Conservation (phyloP, 1,284 basidiomycete genomes). For the Apiotrichum montevideense region DNA sequence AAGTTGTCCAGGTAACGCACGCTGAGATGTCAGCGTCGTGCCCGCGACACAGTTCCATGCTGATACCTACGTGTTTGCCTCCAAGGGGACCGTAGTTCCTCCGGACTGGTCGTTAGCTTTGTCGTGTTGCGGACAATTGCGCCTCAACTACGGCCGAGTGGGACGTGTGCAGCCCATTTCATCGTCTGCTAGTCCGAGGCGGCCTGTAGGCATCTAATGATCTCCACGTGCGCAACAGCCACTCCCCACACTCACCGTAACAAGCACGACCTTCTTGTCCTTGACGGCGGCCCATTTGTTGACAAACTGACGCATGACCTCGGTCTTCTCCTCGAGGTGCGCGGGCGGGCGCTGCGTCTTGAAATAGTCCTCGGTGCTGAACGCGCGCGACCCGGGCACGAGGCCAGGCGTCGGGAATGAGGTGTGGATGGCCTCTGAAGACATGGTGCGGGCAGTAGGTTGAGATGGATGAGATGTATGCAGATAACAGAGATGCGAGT, state of each 20-base stretch:
- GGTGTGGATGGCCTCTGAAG: slow-evolving; percentile 5
- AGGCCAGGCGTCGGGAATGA: slow-evolving; percentile 3
- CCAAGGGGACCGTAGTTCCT: slow-evolving; percentile 88
- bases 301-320: slow-evolving; percentile 64
- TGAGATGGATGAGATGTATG: no score
- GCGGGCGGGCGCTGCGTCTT: slow-evolving; percentile 70
- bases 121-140: no score
- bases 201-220: no score
- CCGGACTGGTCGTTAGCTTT: slow-evolving; percentile 61
- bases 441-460: slow-evolving; percentile 43
- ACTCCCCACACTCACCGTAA: slow-evolving; percentile 64
- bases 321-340: slow-evolving; percentile 61
- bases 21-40: slow-evolving; percentile 49
- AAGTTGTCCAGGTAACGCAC: slow-evolving; percentile 99
- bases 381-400: slow-evolving; percentile 35
- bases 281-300: slow-evolving; percentile 55
- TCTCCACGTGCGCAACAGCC: background rate
- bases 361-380: slow-evolving; percentile 83
- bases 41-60: background rate
- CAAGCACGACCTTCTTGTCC: slow-evolving; percentile 76
- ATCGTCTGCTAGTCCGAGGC: no score
- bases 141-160: no score
- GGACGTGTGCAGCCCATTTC: no score
- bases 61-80: slow-evolving; percentile 83
- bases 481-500: no score